A percentile compares a stretch with the other conserved stretches of the same genome.
phyloP scores from a whole-genome alignment of 495 filamentous ascomycete species.

The Pyrenopolyporus hunteri region DNA sequence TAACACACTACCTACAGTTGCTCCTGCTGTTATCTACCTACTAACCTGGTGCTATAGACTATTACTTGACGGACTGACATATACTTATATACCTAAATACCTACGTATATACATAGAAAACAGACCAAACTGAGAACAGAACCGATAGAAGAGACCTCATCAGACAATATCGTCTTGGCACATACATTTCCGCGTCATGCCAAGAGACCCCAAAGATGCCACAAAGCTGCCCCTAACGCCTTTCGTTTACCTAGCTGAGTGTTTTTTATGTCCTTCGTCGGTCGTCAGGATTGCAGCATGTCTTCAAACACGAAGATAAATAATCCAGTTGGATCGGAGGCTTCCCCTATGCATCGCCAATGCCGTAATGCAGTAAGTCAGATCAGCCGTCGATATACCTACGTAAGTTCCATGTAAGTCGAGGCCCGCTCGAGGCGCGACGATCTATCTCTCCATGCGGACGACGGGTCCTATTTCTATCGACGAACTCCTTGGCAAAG shows the following conservation, averaged over 20 bases:
- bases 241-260: constrained; percentile 4
- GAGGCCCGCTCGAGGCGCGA: constrained; percentile 11
- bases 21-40: too few relatives aligned
- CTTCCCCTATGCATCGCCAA: too few relatives aligned
- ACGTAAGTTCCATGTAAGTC: too few relatives aligned
- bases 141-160: constrained; percentile 8
- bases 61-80: too few relatives aligned
- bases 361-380: too few relatives aligned
- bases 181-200: constrained; percentile 32
- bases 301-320: too few relatives aligned
- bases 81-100: neutral
- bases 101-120: constrained; percentile 9
- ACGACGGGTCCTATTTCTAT: constrained; percentile 18
- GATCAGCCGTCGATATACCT: too few relatives aligned
- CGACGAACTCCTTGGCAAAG: constrained; percentile 19
- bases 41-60: too few relatives aligned
- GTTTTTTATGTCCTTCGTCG: constrained; percentile 14
- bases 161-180: constrained; percentile 34
- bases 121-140: constrained; percentile 24
- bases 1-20: too few relatives aligned
- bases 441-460: constrained; percentile 23
- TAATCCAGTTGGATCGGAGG: constrained; percentile 44
- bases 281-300: constrained; percentile 28
- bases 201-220: constrained; percentile 31
- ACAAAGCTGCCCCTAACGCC: constrained; percentile 6